phyloP scores from a whole-genome alignment of 129 eudicot species.

The Glebionis coronaria region DNA sequence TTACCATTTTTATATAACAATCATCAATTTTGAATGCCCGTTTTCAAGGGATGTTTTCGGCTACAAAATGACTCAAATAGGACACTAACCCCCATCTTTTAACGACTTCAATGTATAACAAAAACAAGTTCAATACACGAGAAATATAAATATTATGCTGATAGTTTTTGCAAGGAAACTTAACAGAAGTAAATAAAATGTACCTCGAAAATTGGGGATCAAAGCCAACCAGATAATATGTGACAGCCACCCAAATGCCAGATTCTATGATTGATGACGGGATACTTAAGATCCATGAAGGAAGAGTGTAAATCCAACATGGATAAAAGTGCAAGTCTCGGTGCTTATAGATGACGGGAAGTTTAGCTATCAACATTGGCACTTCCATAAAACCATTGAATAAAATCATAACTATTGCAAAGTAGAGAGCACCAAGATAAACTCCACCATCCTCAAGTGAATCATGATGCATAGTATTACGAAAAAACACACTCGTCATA shows the following conservation, averaged over 20 bases:
- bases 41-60: not conserved
- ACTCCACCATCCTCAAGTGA: constrained; percentile 75
- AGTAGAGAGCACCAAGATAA: constrained; percentile 87
- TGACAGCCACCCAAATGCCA: constrained; percentile 71
- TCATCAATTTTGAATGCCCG: too few relatives aligned
- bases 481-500: constrained; percentile 73
- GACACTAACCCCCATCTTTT: not conserved
- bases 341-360: constrained; percentile 92
- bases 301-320: constrained; percentile 89
- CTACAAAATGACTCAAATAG: not conserved
- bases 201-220: constrained; percentile 80
- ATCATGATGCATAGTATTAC: constrained; percentile 77
- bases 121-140: too few relatives aligned
- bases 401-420: constrained; percentile 70
- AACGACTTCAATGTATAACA: too few relatives aligned
- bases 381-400: constrained; percentile 93
- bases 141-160: too few relatives aligned
- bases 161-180: too few relatives aligned
- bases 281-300: constrained; percentile 85
- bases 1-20: too few relatives aligned
- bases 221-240: constrained; percentile 89
- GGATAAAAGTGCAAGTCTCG: constrained; percentile 83
- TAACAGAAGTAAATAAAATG: not conserved
- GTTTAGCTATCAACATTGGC: constrained; percentile 79
- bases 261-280: constrained; percentile 79